A percentile compares a stretch with the other conserved stretches of the same genome.
Conservation (phyloP, 345 rosid species). For the Erucastrum elatum region DNA sequence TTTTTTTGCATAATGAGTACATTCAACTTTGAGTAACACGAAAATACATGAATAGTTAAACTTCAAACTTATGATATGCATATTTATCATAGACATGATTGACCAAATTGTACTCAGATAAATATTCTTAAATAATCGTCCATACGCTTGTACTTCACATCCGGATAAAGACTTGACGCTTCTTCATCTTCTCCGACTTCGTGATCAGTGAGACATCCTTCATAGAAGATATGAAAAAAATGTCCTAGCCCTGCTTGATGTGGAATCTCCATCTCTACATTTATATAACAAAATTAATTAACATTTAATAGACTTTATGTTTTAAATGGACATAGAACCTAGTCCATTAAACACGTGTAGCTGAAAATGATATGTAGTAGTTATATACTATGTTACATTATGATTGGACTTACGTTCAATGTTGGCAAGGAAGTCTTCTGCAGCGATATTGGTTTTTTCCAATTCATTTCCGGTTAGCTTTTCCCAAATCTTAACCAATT, state of each 20-base stretch:
- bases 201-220: slow-evolving; percentile 76
- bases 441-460: slow-evolving; percentile 50
- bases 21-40: neutral
- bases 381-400: neutral
- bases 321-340: neutral
- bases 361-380: neutral
- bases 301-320: neutral
- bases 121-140: slow-evolving; percentile 58
- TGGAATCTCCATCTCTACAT: slow-evolving; percentile 57
- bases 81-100: neutral
- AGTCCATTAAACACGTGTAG: neutral
- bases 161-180: slow-evolving; percentile 81
- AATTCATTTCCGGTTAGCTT: slow-evolving; percentile 49
- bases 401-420: slow-evolving; percentile 48
- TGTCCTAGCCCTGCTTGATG: slow-evolving; percentile 71
- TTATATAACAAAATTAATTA: neutral
- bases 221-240: slow-evolving; percentile 78
- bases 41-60: slow-evolving; percentile 8
- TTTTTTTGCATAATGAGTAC: neutral
- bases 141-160: slow-evolving; percentile 66
- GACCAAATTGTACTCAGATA: slow-evolving; percentile 15
- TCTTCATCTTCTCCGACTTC: slow-evolving; percentile 64
- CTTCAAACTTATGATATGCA: slow-evolving; percentile 6
- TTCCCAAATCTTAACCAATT: slow-evolving; percentile 73
- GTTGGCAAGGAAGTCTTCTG: slow-evolving; percentile 58